phyloP scores from a whole-genome alignment of 2,329 filamentous ascomycete genomes.

The Lachnellula cervina region DNA sequence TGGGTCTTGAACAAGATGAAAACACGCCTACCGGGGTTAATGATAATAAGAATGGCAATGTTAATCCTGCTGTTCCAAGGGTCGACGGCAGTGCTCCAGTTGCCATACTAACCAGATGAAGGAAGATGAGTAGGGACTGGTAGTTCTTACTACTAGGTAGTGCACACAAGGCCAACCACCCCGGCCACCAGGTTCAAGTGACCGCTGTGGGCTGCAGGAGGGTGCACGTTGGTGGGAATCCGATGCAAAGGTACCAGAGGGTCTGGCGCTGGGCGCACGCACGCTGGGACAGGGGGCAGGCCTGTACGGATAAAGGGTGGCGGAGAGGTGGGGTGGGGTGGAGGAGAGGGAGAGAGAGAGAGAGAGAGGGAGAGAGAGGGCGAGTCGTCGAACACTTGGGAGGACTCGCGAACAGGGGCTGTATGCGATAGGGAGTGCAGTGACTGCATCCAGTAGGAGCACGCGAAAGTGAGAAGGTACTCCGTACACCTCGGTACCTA shows the following conservation, averaged over 20 bases:
- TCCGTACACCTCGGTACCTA: too few species aligned
- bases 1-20: not conserved
- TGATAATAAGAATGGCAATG: not conserved
- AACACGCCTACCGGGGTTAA: not conserved
- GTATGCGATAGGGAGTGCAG: slow-evolving; percentile 6
- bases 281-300: not conserved
- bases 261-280: not conserved
- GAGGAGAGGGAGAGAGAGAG: not conserved
- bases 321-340: not conserved
- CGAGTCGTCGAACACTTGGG: not conserved
- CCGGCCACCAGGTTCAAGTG: not conserved
- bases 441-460: too few species aligned
- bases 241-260: slow-evolving; percentile 4
- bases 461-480: too few species aligned
- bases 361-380: not conserved
- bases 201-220: slow-evolving; percentile 1
- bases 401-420: not conserved
- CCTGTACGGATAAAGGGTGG: not conserved
- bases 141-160: not conserved
- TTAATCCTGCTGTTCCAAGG: not conserved
- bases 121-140: not conserved
- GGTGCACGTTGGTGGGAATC: not conserved
- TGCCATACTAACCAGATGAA: not conserved
- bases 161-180: not conserved
- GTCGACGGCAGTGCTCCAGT: not conserved